Percentiles rank a stretch among this genome's conserved stretches.
These are phyloP conservation scores for Fusarium begoniae DNA, from an alignment of 2,329 filamentous ascomycete genomes.

Conservation along the genomic window DNA sequence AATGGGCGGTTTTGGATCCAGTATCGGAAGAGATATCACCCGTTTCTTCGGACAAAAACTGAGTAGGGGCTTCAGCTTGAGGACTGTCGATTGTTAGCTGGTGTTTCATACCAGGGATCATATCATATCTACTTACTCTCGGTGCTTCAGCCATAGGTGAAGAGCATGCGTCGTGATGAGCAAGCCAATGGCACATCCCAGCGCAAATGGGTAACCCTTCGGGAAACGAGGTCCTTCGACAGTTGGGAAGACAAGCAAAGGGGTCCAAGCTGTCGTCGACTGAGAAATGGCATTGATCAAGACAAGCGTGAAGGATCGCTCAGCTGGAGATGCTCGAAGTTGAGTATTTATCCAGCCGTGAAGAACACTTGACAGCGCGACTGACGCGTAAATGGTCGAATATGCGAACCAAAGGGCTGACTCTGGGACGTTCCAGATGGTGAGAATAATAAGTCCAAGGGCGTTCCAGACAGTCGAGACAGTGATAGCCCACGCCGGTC, in stretches of 20 bases:
- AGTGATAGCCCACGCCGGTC: slow-evolving; percentile 65
- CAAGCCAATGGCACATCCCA: slow-evolving; percentile 47
- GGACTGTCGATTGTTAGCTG: background rate
- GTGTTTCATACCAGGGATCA: too few species aligned
- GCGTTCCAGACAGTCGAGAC: slow-evolving; percentile 60
- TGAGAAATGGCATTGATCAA: slow-evolving; percentile 63
- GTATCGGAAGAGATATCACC: background rate
- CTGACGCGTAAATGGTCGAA: slow-evolving; percentile 58
- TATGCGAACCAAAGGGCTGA: slow-evolving; percentile 45
- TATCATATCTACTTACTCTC: slow-evolving; percentile 15
- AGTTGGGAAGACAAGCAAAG: slow-evolving; percentile 59
- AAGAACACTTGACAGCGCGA: slow-evolving; percentile 63
- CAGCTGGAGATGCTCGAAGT: slow-evolving; percentile 55
- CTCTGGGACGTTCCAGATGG: slow-evolving; percentile 66
- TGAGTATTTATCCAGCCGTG: slow-evolving; percentile 66
- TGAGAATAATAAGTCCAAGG: slow-evolving; percentile 61
- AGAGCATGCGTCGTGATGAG: slow-evolving; percentile 41
- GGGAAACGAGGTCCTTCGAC: slow-evolving; percentile 54
- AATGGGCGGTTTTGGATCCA: background rate
- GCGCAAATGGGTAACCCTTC: slow-evolving; percentile 53
- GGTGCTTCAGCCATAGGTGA: slow-evolving; percentile 31
- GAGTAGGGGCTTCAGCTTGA: background rate
- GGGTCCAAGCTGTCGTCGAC: slow-evolving; percentile 65
- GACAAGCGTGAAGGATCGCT: slow-evolving; percentile 60
- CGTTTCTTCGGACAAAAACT: background rate